Conservation (phyloP, 805 yeast species). For the Yamadazyma olivae region DNA sequence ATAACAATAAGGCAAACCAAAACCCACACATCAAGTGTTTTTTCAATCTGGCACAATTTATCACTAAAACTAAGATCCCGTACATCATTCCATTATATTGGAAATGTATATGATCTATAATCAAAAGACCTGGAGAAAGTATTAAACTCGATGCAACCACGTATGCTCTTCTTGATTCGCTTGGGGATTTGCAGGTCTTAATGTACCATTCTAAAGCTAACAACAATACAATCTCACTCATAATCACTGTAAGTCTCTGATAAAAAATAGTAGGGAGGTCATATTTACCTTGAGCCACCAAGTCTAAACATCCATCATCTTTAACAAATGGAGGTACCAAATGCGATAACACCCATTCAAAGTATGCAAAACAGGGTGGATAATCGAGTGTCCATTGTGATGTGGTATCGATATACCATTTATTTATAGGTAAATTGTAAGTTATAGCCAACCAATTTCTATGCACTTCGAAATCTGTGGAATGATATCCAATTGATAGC, state of each 20-base stretch:
- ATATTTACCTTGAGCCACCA: conserved; percentile 62
- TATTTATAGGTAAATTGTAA: conserved; percentile 59
- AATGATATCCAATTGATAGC: conserved; percentile 65
- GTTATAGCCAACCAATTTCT: conserved; percentile 97
- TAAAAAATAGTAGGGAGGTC: conserved; percentile 78
- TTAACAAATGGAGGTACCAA: conserved; percentile 63
- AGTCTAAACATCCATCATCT: conserved; percentile 74
- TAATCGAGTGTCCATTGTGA: conserved; percentile 94
- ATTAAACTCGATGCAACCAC: conserved; percentile 81
- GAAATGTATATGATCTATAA: conserved; percentile 94
- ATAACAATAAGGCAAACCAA: conserved; percentile 71
- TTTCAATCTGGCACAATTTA: conserved; percentile 64
- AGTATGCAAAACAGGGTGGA: conserved; percentile 97
- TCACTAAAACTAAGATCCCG: conserved; percentile 72
- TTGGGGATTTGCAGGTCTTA: conserved; percentile 37
- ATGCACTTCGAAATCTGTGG: conserved; percentile 97
- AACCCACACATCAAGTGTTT: conserved; percentile 59
- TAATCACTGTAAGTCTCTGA: conserved; percentile 78
- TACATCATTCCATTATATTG: conserved; percentile 95
- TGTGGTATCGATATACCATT: conserved; percentile 82
- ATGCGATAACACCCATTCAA: conserved; percentile 76
- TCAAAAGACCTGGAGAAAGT: conserved; percentile 83
- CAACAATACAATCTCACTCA: conserved; percentile 71
- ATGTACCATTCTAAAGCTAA: conserved; percentile 70
- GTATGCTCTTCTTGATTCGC: conserved; percentile 49